Conservation (phyloP, 2,329 filamentous ascomycete species). For the Karstenula rhodostoma region DNA sequence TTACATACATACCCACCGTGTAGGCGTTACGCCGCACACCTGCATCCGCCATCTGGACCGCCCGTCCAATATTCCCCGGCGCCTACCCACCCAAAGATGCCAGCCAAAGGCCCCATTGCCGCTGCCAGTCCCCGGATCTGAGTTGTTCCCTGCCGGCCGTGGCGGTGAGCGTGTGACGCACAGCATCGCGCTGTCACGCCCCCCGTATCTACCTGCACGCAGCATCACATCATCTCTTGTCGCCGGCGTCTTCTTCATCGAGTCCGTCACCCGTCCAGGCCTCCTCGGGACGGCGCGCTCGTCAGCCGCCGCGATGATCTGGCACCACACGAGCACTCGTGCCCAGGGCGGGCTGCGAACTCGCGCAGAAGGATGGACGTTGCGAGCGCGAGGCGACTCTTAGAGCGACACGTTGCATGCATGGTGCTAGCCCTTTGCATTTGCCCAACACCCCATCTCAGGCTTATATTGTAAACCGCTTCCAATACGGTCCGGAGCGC, state of each 20-base stretch:
- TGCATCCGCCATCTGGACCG: conserved; percentile 1
- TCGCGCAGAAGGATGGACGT: conserved; percentile 38
- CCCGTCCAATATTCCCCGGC: conserved; percentile 8
- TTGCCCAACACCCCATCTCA: conserved; percentile 49
- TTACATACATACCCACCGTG: too few species aligned
- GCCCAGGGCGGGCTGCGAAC: conserved; percentile 43
- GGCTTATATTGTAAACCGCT: conserved; percentile 48
- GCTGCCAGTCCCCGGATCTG: conserved; percentile 8
- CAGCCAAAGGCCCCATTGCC: conserved; percentile 3
- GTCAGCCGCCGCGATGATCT: conserved; percentile 44
- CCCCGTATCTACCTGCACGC: background rate
- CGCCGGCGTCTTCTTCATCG: conserved; percentile 4
- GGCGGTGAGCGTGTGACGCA: conserved; percentile 28
- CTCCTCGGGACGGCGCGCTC: conserved; percentile 44
- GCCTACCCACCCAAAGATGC: conserved; percentile 8
- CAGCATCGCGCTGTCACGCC: conserved; percentile 21
- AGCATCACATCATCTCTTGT: conserved; percentile 18
- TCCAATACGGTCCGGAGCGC: conserved; percentile 49
- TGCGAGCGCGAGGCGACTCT: conserved; percentile 44
- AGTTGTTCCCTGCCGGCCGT: conserved; percentile 20
- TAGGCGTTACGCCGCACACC: conserved; percentile 9
- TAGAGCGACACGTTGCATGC: conserved; percentile 49
- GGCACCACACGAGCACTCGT: conserved; percentile 42
- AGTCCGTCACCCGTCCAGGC: background rate
- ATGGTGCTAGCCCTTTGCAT: conserved; percentile 48